These are phyloP conservation scores for Annulohypoxylon stygium DNA, from an alignment of 495 filamentous ascomycete genomes.

Conservation along the genomic window DNA sequence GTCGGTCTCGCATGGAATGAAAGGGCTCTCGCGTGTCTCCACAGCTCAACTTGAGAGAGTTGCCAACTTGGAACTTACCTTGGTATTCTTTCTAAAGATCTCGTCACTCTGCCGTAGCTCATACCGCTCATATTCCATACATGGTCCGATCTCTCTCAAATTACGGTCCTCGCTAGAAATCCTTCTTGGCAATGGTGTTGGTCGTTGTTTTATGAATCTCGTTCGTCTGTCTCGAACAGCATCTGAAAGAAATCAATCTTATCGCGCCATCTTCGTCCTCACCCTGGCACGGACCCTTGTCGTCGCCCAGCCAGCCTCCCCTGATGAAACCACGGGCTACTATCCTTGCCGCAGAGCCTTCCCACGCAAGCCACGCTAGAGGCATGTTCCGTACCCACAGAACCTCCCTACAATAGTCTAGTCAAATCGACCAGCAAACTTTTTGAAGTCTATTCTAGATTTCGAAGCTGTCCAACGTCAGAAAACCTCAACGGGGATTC, in stretches of 20 bases:
- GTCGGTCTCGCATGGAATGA: conserved; percentile 46
- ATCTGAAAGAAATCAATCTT: conserved; percentile 43
- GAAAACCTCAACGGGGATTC: conserved; percentile 29
- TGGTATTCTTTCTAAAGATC: conserved; percentile 9
- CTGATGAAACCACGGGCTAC: conserved; percentile 54
- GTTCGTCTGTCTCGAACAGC: conserved; percentile 30
- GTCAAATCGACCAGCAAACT: conserved; percentile 46
- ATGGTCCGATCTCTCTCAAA: conserved; percentile 20
- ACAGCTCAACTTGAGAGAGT: conserved; percentile 10
- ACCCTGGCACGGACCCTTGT: conserved; percentile 41
- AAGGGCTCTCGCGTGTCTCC: conserved; percentile 43
- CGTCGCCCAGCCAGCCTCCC: conserved; percentile 46
- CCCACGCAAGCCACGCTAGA: conserved; percentile 51
- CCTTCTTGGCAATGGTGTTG: conserved; percentile 37
- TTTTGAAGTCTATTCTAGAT: conserved; percentile 46
- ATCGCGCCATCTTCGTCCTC: conserved; percentile 40
- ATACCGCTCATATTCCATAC: neutral
- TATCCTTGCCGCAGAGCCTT: conserved; percentile 54
- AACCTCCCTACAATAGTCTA: conserved; percentile 49
- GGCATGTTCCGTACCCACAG: conserved; percentile 41
- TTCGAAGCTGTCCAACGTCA: conserved; percentile 36
- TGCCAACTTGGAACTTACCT: neutral
- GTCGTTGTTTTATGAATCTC: conserved; percentile 32
- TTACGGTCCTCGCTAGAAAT: conserved; percentile 29
- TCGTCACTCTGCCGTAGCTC: conserved; percentile 21